Base-by-base conservation (phyloP, 2,329 filamentous ascomycete species). In the Massarina eburnea region DNA sequence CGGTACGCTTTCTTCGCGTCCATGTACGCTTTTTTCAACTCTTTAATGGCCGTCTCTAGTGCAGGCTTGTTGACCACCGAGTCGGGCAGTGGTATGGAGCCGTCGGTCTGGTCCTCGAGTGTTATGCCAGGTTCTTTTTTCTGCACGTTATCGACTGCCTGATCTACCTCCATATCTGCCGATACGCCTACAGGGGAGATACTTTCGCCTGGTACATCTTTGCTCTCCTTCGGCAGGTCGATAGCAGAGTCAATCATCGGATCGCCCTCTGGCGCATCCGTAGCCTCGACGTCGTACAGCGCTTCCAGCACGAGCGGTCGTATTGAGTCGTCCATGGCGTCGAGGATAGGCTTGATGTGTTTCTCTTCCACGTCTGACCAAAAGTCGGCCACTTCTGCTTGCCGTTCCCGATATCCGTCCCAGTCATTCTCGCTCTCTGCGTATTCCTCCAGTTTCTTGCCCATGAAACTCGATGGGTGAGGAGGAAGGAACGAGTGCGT, bases 401-500 rank as follows among this genome's bases (percentile, higher is more conserved):
- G 86, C 43, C 87, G 78, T 46, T 78, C 73, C 29, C 80, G 75
- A 55, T 89, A 86, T 8, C 80, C 82, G 26, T 91, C 86, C 33
- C 88, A 73, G 37, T 88, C 83, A 1, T 83, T 84, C 41, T 86
- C 81, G 66, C 89, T 83, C 66, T 88, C 84, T 0, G 89, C 89
- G 42, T 84, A 76, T 59, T 92, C 83, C n/a, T 83, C 80, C n/a
- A 95, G 75, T 65, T 90, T 89, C 72, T 86, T 88, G 8, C 89
- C 91, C 27, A 99, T 71, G 67, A 82, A 96, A 50, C 89, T 95
- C 52, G 86, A 85, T 0, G 91, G 91, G 66, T 97, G 91, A 0
- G 94, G 94, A 17, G 94, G 94, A 24, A 99, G 75, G 58, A 99
- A 88, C 45, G 88, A 90, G 71, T 97, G 91, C 33, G 88, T 94